Percentiles rank a stretch among this genome's conserved stretches.
Conservation (phyloP, 345 rosid genomes). For the Theobroma cacao region DNA sequence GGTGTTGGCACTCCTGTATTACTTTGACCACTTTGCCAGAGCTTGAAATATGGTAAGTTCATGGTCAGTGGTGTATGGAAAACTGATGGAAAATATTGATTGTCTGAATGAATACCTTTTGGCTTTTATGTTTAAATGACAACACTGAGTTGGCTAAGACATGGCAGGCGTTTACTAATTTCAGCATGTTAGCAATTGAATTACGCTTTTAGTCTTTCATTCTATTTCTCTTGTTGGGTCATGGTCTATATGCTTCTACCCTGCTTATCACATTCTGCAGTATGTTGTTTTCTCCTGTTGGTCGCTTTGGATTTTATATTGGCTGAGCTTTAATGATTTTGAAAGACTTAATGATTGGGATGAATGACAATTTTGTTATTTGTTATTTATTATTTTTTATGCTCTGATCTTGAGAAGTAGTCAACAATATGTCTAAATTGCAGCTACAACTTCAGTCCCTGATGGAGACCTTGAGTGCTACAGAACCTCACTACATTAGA, state of each 20-base stretch:
- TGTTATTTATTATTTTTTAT: slow-evolving; percentile 3
- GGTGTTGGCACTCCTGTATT: background rate
- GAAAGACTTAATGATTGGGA: background rate
- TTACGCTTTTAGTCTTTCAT: background rate
- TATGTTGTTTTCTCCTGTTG: background rate
- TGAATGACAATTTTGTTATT: background rate
- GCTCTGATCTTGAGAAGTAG: background rate
- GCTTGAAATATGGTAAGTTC: background rate
- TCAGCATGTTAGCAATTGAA: background rate
- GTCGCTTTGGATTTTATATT: background rate
- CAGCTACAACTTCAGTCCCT: slow-evolving; percentile 98
- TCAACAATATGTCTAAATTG: slow-evolving; percentile 23
- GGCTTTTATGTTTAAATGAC: background rate
- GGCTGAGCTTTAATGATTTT: background rate
- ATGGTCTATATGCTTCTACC: background rate
- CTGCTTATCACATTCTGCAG: background rate
- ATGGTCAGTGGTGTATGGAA: background rate
- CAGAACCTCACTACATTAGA: slow-evolving; percentile 98
- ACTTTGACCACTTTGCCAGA: background rate
- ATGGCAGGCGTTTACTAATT: background rate
- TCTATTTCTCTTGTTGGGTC: background rate
- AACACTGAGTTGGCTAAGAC: background rate
- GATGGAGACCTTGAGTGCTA: slow-evolving; percentile 86
- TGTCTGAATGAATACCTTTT: background rate
- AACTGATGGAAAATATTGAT: background rate